Evolutionary conservation across 192 early-diverging fungal genomes (phyloP).

Genomic region (Linnemannia hyalina): DNA sequence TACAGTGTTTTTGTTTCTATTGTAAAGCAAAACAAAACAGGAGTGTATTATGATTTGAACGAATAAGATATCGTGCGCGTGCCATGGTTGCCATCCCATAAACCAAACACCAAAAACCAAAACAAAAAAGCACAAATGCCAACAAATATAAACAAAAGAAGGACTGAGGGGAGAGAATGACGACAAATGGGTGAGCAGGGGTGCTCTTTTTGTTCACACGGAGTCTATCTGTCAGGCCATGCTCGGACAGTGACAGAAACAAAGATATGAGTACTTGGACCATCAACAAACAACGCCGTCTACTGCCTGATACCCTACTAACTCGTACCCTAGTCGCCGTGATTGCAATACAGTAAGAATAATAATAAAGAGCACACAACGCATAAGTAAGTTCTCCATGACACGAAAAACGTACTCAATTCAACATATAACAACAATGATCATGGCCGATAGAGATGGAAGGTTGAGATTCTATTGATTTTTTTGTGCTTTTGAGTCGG

Average conservation of each 20-base stretch:
- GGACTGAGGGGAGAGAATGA: background rate
- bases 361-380: background rate
- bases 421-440: background rate
- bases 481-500: background rate
- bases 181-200: background rate
- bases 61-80: background rate
- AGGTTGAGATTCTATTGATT: background rate
- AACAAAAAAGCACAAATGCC: background rate
- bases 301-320: background rate
- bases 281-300: background rate
- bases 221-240: background rate
- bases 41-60: background rate
- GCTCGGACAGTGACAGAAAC: background rate
- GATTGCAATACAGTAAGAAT: background rate
- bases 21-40: background rate
- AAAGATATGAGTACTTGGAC: background rate
- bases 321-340: background rate
- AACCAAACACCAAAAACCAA: background rate
- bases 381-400: background rate
- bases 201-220: slow-evolving; percentile 7
- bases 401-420: too few species aligned
- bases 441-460: background rate
- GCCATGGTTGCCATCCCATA: background rate
- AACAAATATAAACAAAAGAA: background rate
- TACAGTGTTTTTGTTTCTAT: background rate